phyloP scores from a whole-genome alignment of 768 basidiomycete genomes.

The Roridomyces roridus region DNA sequence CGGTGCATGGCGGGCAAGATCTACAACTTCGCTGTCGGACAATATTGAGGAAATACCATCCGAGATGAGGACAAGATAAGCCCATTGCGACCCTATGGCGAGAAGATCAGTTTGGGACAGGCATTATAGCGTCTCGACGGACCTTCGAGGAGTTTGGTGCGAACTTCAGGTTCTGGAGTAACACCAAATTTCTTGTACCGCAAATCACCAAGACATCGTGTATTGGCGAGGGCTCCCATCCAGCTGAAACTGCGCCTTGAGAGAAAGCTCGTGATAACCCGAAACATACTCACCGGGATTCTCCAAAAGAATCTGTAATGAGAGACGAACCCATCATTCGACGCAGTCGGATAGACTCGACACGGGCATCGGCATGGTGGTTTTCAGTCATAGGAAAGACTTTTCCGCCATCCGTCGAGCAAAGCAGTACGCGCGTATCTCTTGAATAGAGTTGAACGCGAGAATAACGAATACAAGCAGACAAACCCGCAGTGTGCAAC shows the following conservation, averaged over 20 bases:
- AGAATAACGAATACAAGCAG: neutral
- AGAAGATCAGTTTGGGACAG: neutral
- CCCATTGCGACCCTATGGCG: conserved; percentile 77
- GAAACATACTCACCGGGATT: conserved; percentile 65
- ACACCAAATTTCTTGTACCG: conserved; percentile 90
- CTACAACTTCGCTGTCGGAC: conserved; percentile 94
- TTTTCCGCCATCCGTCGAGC: conserved; percentile 71
- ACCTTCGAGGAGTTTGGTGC: conserved; percentile 80
- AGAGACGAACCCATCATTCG: conserved; percentile 90
- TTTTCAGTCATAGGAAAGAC: conserved; percentile 91
- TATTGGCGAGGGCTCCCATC: conserved; percentile 96
- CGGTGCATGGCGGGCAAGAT: conserved; percentile 75
- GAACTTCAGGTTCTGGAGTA: conserved; percentile 91
- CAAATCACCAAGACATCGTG: conserved; percentile 88
- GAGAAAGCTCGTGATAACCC: conserved; percentile 4
- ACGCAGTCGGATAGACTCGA: conserved; percentile 84
- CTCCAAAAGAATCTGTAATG: conserved; percentile 94
- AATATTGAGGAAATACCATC: conserved; percentile 93
- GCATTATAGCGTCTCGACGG: conserved; percentile 14
- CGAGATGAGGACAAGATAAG: conserved; percentile 87
- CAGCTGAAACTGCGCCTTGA: conserved; percentile 55
- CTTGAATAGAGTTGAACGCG: conserved; percentile 43
- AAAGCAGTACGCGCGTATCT: conserved; percentile 89
- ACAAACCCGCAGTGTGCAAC: conserved; percentile 92
- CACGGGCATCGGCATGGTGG: conserved; percentile 92